Percentiles rank a stretch among this genome's conserved stretches.
phyloP scores from a whole-genome alignment of 2,329 filamentous ascomycete genomes.

The Chaetomium sp. region DNA sequence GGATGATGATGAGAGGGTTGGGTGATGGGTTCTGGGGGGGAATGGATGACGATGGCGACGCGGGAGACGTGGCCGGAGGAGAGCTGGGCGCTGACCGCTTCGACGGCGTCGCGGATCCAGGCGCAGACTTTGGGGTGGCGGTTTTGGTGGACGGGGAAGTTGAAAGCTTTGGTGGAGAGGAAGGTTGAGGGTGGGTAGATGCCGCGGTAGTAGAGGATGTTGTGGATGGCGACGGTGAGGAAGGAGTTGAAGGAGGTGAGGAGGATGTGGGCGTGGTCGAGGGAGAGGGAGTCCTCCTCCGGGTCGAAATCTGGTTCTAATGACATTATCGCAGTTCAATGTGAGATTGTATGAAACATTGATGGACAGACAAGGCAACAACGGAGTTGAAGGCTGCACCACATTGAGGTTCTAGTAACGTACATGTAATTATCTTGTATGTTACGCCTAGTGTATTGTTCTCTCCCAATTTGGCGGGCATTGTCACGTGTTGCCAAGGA shows the following conservation, averaged over 20 bases:
- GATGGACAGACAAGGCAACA: too few species aligned
- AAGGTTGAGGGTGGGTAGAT: constrained; percentile 77
- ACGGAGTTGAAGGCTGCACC: too few species aligned
- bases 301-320: not conserved
- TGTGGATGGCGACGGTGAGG: constrained; percentile 75
- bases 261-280: constrained; percentile 39
- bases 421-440: too few species aligned
- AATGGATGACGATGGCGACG: constrained; percentile 44
- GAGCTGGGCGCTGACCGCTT: constrained; percentile 64
- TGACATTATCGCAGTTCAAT: not conserved
- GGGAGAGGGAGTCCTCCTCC: constrained; percentile 5
- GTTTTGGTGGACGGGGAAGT: constrained; percentile 76
- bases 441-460: too few species aligned
- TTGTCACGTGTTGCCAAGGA: too few species aligned
- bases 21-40: constrained; percentile 15
- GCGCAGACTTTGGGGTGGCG: constrained; percentile 79
- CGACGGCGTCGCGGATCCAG: constrained; percentile 77
- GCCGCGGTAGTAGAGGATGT: constrained; percentile 72
- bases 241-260: constrained; percentile 70
- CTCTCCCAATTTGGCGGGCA: too few species aligned
- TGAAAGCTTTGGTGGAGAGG: constrained; percentile 72
- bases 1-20: not conserved
- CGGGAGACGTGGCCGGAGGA: constrained; percentile 46
- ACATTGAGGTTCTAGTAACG: too few species aligned
- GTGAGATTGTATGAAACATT: not conserved